Base-by-base conservation (phyloP, 1,139 yeast genomes). In the Yamadazyma spencermartinsiae region DNA sequence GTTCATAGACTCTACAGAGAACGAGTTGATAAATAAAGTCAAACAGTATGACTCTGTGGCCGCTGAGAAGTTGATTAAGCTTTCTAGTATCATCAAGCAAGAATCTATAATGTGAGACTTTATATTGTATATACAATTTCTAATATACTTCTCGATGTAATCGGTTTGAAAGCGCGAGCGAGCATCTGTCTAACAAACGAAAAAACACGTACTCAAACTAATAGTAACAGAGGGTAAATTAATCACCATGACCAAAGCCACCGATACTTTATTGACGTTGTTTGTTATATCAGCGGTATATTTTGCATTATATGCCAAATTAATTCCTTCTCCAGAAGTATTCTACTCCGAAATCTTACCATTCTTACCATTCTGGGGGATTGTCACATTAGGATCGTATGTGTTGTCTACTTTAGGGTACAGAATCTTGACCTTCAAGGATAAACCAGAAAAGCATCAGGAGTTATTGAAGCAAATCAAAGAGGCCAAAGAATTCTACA, bases 391-490 rank as follows among this genome's bases (percentile, higher is more conserved):
- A 57, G 90, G 90, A 23, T 67, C 86, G 15, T 84, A 80, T 54
- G 80, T 89, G n/a, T 71, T 84, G 51, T 83, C 76, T 34, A 76
- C 85, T 8, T 70, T 84, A 43, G 90, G 92, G 29, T 78, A 77
- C 72, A 88, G 86, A 38, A 82, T 84, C 15, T 66, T 72, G 52
- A 79, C 88, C 1, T 81, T 84, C 65, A 81, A 82, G 54, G 88
- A 84, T 63, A 84, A 83, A 62, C 81, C 81, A 49, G 84, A 72
- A 39, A 83, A 82, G 58, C 80, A 83, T 62, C 58, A 70, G 50
- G 89, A 82, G 55, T 73, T 84, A 52, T 68, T 80, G 50, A 64
- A 59, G 43, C 86, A 83, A 61, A 81, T 83, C 48, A 78, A 71
- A 32, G 83, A 80, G 56, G 90, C 90, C 44, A 81, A 78, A 65